phyloP scores from a whole-genome alignment of 106 monocot genomes.

The Dendrobium officinale region DNA sequence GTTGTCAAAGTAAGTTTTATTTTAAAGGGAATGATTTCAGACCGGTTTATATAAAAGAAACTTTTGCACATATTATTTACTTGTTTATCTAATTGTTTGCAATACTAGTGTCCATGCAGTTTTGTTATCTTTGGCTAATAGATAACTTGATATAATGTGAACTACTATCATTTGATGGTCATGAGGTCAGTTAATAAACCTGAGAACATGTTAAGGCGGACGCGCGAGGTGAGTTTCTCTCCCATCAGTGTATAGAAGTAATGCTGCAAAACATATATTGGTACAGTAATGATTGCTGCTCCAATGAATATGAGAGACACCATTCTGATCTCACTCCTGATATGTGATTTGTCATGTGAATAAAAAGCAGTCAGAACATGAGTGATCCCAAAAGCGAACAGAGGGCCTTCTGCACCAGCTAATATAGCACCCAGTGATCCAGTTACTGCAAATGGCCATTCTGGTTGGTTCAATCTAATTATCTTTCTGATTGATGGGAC shows the following conservation, averaged over 20 bases:
- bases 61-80: too few relatives aligned
- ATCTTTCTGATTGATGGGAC: slow-evolving; percentile 18
- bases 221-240: slow-evolving; percentile 30
- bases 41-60: too few relatives aligned
- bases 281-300: slow-evolving; percentile 29
- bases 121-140: not conserved
- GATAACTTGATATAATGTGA: too few relatives aligned
- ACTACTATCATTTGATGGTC: not conserved
- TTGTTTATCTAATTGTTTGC: not conserved
- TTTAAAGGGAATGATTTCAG: too few relatives aligned
- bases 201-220: slow-evolving; percentile 30
- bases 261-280: slow-evolving; percentile 27
- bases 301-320: slow-evolving; percentile 29
- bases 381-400: slow-evolving; percentile 31
- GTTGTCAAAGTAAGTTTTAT: too few relatives aligned
- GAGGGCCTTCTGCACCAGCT: slow-evolving; percentile 30
- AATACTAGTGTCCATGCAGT: not conserved
- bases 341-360: slow-evolving; percentile 16
- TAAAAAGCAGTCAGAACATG: slow-evolving; percentile 25
- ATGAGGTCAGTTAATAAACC: slow-evolving; percentile 2
- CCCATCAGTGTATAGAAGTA: slow-evolving; percentile 38
- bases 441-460: slow-evolving; percentile 27
- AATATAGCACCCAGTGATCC: slow-evolving; percentile 26
- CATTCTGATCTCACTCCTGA: slow-evolving; percentile 24
- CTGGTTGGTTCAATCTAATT: slow-evolving; percentile 21